phyloP scores from a whole-genome alignment of 2,329 filamentous ascomycete genomes.

The Sclerotinia glacialis region DNA sequence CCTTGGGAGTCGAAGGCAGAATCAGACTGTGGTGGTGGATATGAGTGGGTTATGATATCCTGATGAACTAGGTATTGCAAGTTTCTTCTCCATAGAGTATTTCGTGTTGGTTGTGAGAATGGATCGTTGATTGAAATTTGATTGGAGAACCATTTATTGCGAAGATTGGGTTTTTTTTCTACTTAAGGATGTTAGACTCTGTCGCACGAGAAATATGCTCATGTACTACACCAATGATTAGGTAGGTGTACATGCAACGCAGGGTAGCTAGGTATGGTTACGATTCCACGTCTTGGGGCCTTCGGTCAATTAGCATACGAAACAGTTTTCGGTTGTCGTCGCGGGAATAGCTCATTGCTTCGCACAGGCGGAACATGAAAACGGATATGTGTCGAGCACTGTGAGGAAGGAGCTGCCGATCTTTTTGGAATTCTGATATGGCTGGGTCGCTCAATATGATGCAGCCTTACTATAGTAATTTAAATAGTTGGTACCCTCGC shows the following conservation, averaged over 20 bases:
- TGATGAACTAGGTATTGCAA: constrained; percentile 46
- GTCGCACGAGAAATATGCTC: no score
- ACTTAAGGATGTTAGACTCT: no score
- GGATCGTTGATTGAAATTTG: neutral
- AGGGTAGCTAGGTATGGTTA: constrained; percentile 21
- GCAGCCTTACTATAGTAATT: no score
- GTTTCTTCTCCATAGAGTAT: neutral
- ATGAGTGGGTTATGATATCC: constrained; percentile 52
- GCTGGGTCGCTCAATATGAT: no score
- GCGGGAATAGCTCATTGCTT: constrained; percentile 38
- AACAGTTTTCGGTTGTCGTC: constrained; percentile 41
- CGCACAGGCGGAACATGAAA: constrained; percentile 30
- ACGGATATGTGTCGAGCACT: constrained; percentile 39
- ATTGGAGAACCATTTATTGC: constrained; percentile 25
- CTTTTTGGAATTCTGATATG: constrained; percentile 40
- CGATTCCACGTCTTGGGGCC: constrained; percentile 11
- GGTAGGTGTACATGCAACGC: constrained; percentile 13
- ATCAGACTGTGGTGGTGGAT: constrained; percentile 53
- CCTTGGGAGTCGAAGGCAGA: constrained; percentile 40
- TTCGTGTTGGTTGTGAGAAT: neutral
- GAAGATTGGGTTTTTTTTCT: no score
- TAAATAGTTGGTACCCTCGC: no score
- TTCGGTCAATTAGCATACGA: neutral
- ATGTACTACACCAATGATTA: neutral
- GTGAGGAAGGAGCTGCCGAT: constrained; percentile 39